These are phyloP conservation scores for Solanum chacoense DNA, from an alignment of 305 asterid genomes.

Conservation along the genomic window DNA sequence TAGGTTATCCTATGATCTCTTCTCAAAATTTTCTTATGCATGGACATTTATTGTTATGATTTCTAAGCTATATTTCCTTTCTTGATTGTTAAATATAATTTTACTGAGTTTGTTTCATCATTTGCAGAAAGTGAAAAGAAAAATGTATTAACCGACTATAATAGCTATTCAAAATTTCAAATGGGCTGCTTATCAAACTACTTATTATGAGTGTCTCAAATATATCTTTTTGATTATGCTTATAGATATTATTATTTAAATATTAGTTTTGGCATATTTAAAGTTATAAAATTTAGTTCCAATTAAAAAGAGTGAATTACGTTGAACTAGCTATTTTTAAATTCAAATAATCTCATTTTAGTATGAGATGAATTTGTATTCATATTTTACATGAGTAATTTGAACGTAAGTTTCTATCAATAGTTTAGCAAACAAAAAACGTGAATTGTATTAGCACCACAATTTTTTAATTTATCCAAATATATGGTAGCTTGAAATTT, in stretches of 20 bases:
- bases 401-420: background rate
- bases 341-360: background rate
- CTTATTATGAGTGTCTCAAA: background rate
- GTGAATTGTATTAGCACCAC: background rate
- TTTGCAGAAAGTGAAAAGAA: background rate
- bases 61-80: background rate
- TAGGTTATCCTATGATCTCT: background rate
- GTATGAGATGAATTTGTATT: background rate
- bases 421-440: background rate
- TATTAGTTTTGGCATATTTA: background rate
- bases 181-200: background rate
- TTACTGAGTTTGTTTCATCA: background rate
- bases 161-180: background rate
- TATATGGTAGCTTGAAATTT: background rate
- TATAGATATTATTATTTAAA: no score
- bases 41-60: background rate
- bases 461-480: no score
- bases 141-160: background rate
- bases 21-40: background rate
- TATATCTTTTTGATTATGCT: background rate
- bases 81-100: background rate
- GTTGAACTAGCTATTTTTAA: background rate
- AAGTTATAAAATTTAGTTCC: background rate
- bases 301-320: background rate
- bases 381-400: background rate